Evolutionary conservation across 169 alveolate species (phyloP).

Genomic region (Blepharisma undulans): DNA sequence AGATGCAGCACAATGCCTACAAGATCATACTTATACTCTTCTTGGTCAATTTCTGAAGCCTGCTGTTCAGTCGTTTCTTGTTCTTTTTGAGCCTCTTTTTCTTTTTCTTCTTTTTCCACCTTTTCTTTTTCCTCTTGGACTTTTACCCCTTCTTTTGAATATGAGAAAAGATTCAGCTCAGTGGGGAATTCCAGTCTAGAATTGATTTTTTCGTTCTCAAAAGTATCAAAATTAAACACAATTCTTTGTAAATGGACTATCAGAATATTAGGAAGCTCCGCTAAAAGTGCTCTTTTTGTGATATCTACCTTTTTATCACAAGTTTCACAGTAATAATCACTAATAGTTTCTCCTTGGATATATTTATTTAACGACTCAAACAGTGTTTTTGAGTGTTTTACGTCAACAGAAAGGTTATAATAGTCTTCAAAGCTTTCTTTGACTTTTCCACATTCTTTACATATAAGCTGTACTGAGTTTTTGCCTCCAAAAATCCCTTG

Average conservation of each 20-base stretch:
- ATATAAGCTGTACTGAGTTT: conserved; percentile 63
- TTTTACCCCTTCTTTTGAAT: conserved; percentile 70
- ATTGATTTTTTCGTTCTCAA: conserved; percentile 76
- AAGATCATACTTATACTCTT: conserved; percentile 70
- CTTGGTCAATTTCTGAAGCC: not conserved
- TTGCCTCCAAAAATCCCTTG: conserved; percentile 81
- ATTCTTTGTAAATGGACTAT: conserved; percentile 83
- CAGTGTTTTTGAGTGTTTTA: conserved; percentile 74
- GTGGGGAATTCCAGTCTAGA: conserved; percentile 84
- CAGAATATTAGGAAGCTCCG: conserved; percentile 78
- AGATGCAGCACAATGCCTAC: conserved; percentile 85
- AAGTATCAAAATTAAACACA: conserved; percentile 75
- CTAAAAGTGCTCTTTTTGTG: conserved; percentile 62
- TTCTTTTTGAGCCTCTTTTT: not conserved
- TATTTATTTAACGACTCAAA: conserved; percentile 74
- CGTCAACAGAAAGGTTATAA: conserved; percentile 77
- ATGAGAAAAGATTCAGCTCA: conserved; percentile 67
- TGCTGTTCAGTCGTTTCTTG: not conserved
- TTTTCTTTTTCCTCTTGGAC: conserved; percentile 18
- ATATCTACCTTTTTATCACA: conserved; percentile 81
- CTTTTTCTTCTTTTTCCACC: conserved; percentile 9
- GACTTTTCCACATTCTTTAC: conserved; percentile 65
- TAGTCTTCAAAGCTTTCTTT: conserved; percentile 74
- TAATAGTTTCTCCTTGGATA: conserved; percentile 71
- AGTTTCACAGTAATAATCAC: conserved; percentile 78